Evolutionary conservation across 345 rosid species (phyloP).

Genomic region (Sonneratia caseolaris): DNA sequence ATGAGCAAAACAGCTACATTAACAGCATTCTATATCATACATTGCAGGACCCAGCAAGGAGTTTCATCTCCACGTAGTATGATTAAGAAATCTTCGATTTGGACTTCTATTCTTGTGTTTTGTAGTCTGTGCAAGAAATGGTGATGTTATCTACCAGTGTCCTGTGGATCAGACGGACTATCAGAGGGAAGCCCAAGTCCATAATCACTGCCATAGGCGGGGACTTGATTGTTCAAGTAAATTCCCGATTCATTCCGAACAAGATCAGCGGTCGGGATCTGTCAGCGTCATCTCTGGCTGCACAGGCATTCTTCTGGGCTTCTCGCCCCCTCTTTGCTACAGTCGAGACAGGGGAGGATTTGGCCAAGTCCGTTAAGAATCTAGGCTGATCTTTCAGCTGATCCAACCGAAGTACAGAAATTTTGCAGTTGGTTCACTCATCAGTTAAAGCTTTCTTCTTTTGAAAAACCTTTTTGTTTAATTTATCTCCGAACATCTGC

Average conservation of each 20-base stretch:
- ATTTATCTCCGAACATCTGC: too few relatives aligned
- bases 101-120: background rate
- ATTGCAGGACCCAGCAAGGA: constrained; percentile 71
- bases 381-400: constrained; percentile 57
- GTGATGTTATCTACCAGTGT: constrained; percentile 69
- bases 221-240: constrained; percentile 44
- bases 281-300: constrained; percentile 46
- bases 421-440: too few relatives aligned
- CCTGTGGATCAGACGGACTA: constrained; percentile 66
- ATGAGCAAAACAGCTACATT: too few relatives aligned
- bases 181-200: constrained; percentile 60
- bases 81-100: too few relatives aligned
- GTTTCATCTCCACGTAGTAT: constrained; percentile 21
- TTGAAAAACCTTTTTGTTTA: too few relatives aligned
- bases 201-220: constrained; percentile 39
- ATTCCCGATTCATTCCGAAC: constrained; percentile 59
- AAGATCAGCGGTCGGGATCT: constrained; percentile 94
- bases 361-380: constrained; percentile 35
- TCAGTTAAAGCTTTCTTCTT: too few relatives aligned
- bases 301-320: constrained; percentile 72
- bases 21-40: background rate
- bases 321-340: constrained; percentile 57
- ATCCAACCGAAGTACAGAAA: constrained; percentile 53
- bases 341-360: constrained; percentile 54
- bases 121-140: constrained; percentile 83